Evolutionary conservation across 768 basidiomycete species (phyloP).

Genomic region (Auriscalpium orientale): DNA sequence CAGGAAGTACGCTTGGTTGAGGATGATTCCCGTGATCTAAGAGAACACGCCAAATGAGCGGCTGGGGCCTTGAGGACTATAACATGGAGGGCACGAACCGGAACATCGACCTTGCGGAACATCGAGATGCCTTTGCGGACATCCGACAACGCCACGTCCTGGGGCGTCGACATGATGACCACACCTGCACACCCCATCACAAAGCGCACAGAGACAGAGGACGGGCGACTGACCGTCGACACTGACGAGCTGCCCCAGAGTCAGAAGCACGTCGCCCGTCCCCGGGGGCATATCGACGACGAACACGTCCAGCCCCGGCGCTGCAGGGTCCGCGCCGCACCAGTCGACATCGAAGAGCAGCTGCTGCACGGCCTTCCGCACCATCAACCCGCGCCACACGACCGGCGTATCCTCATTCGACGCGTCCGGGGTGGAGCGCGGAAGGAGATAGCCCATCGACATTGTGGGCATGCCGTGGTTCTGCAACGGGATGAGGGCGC

Average conservation of each 20-base stretch:
- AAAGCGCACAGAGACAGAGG: neutral
- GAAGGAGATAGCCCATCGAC: constrained; percentile 96
- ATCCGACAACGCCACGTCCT: constrained; percentile 88
- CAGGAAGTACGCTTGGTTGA: constrained; percentile 83
- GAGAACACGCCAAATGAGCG: neutral
- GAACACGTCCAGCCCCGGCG: constrained; percentile 65
- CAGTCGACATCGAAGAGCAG: constrained; percentile 95
- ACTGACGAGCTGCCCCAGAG: constrained; percentile 77
- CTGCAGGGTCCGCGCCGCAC: constrained; percentile 29
- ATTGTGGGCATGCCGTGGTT: constrained; percentile 91
- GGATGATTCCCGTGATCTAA: constrained; percentile 78
- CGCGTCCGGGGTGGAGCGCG: constrained; percentile 38
- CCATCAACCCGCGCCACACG: constrained; percentile 97
- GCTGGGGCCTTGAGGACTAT: too few relatives aligned
- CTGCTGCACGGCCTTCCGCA: constrained; percentile 96
- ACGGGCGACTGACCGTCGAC: constrained; percentile 61
- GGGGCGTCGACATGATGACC: constrained; percentile 92
- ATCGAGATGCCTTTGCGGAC: constrained; percentile 89
- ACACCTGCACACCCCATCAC: constrained; percentile 45
- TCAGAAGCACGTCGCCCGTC: constrained; percentile 92
- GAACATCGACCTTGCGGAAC: constrained; percentile 83
- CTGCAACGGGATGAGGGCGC: constrained; percentile 70
- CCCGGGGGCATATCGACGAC: constrained; percentile 97
- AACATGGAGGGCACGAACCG: constrained; percentile 44
- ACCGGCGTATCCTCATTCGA: constrained; percentile 67